These are phyloP conservation scores for Trichoderma parareesei DNA, from an alignment of 495 filamentous ascomycete genomes.

Conservation along the genomic window DNA sequence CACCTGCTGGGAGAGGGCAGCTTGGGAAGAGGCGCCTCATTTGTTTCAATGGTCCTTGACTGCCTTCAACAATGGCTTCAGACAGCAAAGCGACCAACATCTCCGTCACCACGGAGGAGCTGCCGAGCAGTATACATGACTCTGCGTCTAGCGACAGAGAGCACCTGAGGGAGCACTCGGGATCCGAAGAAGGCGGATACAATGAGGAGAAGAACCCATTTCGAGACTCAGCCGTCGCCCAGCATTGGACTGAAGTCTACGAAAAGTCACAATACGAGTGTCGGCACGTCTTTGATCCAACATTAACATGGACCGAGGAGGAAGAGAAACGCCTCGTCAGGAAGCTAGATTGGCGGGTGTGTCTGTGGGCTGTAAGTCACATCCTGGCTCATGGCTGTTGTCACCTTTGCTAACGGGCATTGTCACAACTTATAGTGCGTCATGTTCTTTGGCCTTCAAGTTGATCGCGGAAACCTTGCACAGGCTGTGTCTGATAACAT, in stretches of 20 bases:
- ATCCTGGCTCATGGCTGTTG: background rate
- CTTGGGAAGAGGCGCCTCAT: too few relatives aligned
- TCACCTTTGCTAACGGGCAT: background rate
- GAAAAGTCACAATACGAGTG: constrained; percentile 44
- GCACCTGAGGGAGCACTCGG: constrained; percentile 8
- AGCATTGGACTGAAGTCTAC: constrained; percentile 39
- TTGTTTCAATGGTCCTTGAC: background rate
- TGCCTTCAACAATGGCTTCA: background rate
- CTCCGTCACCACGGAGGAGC: background rate
- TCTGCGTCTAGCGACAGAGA: background rate
- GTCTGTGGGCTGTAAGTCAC: constrained; percentile 39
- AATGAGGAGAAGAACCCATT: constrained; percentile 30
- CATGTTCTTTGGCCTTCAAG: constrained; percentile 17
- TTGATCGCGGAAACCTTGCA: constrained; percentile 19
- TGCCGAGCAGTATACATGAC: background rate
- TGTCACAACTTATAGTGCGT: background rate
- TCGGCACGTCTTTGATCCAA: constrained; percentile 44
- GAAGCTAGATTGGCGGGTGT: constrained; percentile 44
- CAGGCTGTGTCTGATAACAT: constrained; percentile 49
- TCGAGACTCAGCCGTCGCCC: constrained; percentile 35
- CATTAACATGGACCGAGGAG: constrained; percentile 41
- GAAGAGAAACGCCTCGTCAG: constrained; percentile 46
- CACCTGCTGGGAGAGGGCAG: too few relatives aligned
- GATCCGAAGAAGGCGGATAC: constrained; percentile 13
- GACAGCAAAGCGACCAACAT: background rate